Evolutionary conservation across 2,329 filamentous ascomycete species (phyloP).

Genomic region (Cladosporium sp.): DNA sequence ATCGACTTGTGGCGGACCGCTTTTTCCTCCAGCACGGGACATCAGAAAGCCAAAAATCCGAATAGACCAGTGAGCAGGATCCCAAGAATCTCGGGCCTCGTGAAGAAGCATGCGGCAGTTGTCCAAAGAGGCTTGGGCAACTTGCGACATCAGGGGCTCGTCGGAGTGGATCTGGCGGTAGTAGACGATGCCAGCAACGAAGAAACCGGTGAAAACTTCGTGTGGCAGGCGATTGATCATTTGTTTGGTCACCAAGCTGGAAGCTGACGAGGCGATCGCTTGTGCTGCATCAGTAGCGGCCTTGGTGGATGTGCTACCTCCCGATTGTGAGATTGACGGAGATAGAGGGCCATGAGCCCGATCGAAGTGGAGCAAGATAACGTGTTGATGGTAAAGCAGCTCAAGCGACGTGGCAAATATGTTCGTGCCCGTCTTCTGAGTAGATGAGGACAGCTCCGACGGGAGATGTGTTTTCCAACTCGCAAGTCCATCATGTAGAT

Average conservation of each 20-base stretch:
- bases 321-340: not conserved
- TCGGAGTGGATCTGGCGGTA: slow-evolving; percentile 9
- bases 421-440: not conserved
- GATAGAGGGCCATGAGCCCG: not conserved
- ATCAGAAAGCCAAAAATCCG: slow-evolving; percentile 13
- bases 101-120: slow-evolving; percentile 16
- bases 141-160: slow-evolving; percentile 5
- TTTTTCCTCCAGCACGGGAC: slow-evolving; percentile 8
- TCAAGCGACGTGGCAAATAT: slow-evolving; percentile 6
- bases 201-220: slow-evolving; percentile 13
- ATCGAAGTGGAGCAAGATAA: slow-evolving; percentile 13
- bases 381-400: slow-evolving; percentile 14
- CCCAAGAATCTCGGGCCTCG: slow-evolving; percentile 9
- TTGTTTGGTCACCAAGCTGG: slow-evolving; percentile 6
- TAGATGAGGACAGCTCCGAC: not conserved
- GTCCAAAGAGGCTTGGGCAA: slow-evolving; percentile 10
- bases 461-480: not conserved
- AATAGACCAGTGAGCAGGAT: slow-evolving; percentile 14
- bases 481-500: slow-evolving; percentile 9
- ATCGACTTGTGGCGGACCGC: no score
- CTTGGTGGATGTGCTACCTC: not conserved
- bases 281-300: slow-evolving; percentile 9
- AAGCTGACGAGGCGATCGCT: slow-evolving; percentile 9
- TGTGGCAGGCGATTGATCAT: slow-evolving; percentile 5
- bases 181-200: slow-evolving; percentile 13